Conservation (phyloP, 2,329 filamentous ascomycete species). For the Epichloe bromicola region DNA sequence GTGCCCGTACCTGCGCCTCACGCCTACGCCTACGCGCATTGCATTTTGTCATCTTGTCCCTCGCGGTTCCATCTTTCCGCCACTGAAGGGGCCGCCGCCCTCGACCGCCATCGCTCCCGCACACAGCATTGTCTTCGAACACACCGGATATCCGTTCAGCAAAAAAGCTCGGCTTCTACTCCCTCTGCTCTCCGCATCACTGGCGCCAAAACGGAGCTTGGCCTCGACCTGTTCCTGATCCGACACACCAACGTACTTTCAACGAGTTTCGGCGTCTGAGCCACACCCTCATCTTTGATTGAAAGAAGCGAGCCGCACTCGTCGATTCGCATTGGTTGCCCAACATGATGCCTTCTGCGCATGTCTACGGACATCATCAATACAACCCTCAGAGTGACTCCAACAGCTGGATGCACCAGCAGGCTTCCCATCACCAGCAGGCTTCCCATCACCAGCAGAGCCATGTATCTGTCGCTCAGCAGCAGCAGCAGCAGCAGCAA, state of each 20-base stretch:
- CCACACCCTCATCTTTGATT: too few relatives aligned
- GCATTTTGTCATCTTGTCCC: not conserved
- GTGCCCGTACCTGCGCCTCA: not conserved
- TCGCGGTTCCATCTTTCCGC: not conserved
- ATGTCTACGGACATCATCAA: slow-evolving; percentile 56
- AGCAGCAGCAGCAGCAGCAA: slow-evolving; percentile 33
- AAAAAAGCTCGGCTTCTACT: too few relatives aligned
- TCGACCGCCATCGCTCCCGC: not conserved
- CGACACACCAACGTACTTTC: too few relatives aligned
- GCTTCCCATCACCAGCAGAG: slow-evolving; percentile 45
- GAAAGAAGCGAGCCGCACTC: not conserved
- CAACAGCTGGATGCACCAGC: slow-evolving; percentile 55
- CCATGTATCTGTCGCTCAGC: slow-evolving; percentile 40
- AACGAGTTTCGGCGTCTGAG: too few relatives aligned
- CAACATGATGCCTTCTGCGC: slow-evolving; percentile 49
- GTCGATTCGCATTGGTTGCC: slow-evolving; percentile 1
- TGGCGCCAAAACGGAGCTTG: too few relatives aligned
- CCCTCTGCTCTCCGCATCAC: too few relatives aligned
- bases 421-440: slow-evolving; percentile 44
- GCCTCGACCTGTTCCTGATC: too few relatives aligned
- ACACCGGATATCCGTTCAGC: too few relatives aligned
- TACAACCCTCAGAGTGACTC: slow-evolving; percentile 50
- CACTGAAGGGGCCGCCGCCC: not conserved
- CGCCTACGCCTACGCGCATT: not conserved
- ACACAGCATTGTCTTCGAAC: too few relatives aligned